A percentile compares a stretch with the other conserved stretches of the same genome.
phyloP scores from a whole-genome alignment of 1,139 yeast genomes.

The Yamadazyma siamensis region DNA sequence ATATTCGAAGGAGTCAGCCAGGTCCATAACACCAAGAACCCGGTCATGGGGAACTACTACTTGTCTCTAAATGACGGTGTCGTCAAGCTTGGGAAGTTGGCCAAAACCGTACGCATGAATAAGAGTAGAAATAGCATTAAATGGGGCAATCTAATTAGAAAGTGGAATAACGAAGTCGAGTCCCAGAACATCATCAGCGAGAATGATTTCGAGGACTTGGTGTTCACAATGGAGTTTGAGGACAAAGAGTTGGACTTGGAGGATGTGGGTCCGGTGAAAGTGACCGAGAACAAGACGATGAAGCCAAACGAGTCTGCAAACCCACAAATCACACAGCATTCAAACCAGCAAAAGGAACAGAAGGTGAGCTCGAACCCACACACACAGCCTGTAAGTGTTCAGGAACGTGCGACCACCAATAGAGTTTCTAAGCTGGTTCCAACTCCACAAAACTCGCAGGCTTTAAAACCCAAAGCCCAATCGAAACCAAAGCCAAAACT shows the following conservation, averaged over 20 bases:
- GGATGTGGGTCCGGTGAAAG: conserved; percentile 3
- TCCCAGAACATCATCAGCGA: conserved; percentile 26
- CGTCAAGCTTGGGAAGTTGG: conserved; percentile 21
- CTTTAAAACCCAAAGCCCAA: background rate
- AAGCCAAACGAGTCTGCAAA: background rate
- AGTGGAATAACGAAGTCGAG: conserved; percentile 11
- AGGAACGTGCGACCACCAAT: no score
- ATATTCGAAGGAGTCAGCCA: conserved; percentile 42
- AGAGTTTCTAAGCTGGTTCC: background rate
- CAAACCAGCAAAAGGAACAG: background rate
- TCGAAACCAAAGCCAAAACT: background rate
- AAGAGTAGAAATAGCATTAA: conserved; percentile 33
- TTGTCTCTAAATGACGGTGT: conserved; percentile 19
- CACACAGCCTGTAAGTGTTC: background rate
- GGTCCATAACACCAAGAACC: conserved; percentile 19
- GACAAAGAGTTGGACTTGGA: conserved; percentile 20
- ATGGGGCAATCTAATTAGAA: conserved; percentile 12
- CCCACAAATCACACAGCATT: no score
- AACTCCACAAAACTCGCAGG: no score
- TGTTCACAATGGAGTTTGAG: conserved; percentile 14
- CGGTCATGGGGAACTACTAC: conserved; percentile 28
- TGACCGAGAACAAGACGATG: background rate
- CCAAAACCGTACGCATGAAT: conserved; percentile 33
- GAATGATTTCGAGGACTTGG: conserved; percentile 37
- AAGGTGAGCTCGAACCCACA: background rate